Conservation (phyloP, 768 basidiomycete genomes). For the Boletus reticulatus region DNA sequence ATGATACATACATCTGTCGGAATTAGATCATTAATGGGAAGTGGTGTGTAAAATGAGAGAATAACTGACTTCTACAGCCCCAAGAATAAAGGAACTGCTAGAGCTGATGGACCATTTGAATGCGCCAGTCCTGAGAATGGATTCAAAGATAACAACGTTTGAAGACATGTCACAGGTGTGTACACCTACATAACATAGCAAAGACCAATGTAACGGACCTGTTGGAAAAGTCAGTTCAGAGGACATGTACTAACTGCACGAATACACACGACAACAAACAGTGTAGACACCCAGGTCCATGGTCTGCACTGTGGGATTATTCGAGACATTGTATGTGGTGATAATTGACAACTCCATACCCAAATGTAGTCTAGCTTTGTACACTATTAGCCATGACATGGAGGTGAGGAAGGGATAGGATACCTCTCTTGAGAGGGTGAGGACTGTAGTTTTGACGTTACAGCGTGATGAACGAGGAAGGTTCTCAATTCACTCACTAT, state of each 20-base stretch:
- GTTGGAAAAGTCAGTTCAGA: not conserved
- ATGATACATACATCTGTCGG: too few species aligned
- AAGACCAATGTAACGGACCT: not conserved
- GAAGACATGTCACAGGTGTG: too few species aligned
- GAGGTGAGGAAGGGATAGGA: too few species aligned
- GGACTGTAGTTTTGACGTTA: not conserved
- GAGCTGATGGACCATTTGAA: too few species aligned
- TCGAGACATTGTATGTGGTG: not conserved
- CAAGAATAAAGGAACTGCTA: too few species aligned
- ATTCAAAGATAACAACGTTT: too few species aligned
- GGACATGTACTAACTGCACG: not conserved
- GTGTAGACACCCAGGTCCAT: not conserved
- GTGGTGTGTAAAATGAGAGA: too few species aligned
- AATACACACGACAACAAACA: not conserved
- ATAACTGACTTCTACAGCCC: too few species aligned
- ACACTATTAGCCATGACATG: not conserved
- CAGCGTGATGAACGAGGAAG: not conserved
- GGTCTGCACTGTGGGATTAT: not conserved
- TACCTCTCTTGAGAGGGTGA: not conserved
- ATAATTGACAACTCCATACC: not conserved
- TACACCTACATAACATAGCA: too few species aligned
- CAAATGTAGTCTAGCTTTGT: not conserved
- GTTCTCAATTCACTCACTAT: not conserved
- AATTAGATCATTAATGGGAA: too few species aligned
- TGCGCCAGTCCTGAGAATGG: too few species aligned